Evolutionary conservation across 805 yeast species (phyloP).

Genomic region (Metschnikowia noctiluminum): DNA sequence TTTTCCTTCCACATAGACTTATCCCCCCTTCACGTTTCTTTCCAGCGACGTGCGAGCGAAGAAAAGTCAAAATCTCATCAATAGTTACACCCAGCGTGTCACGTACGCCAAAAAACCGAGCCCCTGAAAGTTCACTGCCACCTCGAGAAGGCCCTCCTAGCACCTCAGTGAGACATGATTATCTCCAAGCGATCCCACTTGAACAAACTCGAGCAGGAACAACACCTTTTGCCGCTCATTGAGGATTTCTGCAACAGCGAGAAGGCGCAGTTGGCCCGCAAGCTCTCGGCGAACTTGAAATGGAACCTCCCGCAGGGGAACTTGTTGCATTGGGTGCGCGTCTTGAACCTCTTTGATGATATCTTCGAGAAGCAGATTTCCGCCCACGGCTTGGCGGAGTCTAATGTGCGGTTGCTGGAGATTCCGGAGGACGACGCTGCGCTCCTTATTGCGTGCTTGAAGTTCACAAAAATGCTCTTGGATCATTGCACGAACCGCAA

Average conservation of each 20-base stretch:
- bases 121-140: too few relatives aligned
- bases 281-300: slow-evolving; percentile 33
- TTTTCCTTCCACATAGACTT: too few relatives aligned
- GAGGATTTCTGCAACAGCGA: slow-evolving; percentile 37
- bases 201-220: slow-evolving; percentile 28
- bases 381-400: slow-evolving; percentile 50
- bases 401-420: slow-evolving; percentile 43
- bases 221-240: slow-evolving; percentile 30
- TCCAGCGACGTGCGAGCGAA: too few relatives aligned
- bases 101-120: too few relatives aligned
- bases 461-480: slow-evolving; percentile 60
- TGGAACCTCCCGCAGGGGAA: slow-evolving; percentile 71
- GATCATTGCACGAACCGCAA: slow-evolving; percentile 67
- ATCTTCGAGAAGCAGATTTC: slow-evolving; percentile 53
- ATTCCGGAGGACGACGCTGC: slow-evolving; percentile 46
- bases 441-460: slow-evolving; percentile 49
- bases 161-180: too few relatives aligned
- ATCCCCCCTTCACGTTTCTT: neutral
- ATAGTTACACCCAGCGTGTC: too few relatives aligned
- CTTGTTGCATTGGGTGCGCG: slow-evolving; percentile 70
- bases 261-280: slow-evolving; percentile 34
- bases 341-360: slow-evolving; percentile 71
- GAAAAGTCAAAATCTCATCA: too few relatives aligned
- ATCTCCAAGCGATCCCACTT: slow-evolving; percentile 29
- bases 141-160: too few relatives aligned